Percentiles rank a stretch among this genome's conserved stretches.
These are phyloP conservation scores for Globisporangium ultimum DNA, from an alignment of 352 stramenopile species.

Conservation along the genomic window DNA sequence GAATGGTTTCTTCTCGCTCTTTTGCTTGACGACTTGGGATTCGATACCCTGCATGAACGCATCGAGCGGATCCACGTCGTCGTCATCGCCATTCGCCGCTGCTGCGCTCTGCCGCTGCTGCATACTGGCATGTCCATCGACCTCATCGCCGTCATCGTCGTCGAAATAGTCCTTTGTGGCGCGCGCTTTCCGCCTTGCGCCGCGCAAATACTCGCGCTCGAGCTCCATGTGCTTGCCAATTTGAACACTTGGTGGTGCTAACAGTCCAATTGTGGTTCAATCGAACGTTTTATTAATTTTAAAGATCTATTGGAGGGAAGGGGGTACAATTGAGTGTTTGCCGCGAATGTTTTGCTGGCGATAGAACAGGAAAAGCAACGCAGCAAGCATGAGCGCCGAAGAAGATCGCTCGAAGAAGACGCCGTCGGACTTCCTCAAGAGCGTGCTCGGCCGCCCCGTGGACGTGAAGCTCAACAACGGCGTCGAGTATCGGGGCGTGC, in stretches of 20 bases:
- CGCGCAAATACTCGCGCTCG: conserved; percentile 56
- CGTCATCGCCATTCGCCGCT: conserved; percentile 12
- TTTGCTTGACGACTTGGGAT: conserved; percentile 60
- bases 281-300: no score
- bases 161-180: conserved; percentile 61
- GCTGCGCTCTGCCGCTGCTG: neutral
- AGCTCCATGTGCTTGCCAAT: conserved; percentile 28
- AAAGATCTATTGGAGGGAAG: no score
- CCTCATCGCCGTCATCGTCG: conserved; percentile 48
- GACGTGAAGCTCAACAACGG: conserved; percentile 99
- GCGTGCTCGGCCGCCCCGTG: conserved; percentile 93
- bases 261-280: no score
- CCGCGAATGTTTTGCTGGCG: neutral
- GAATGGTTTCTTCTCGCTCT: conserved; percentile 17
- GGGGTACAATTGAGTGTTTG: neutral
- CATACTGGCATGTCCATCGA: neutral
- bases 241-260: no score
- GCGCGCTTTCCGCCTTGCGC: conserved; percentile 46
- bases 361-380: conserved; percentile 1
- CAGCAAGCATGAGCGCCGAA: conserved; percentile 19
- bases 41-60: conserved; percentile 85
- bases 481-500: conserved; percentile 97
- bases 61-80: conserved; percentile 80
- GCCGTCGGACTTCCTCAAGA: conserved; percentile 91
- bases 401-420: conserved; percentile 72